Base-by-base conservation (phyloP, 169 alveolate species). In the Amoebophrya sp. region DNA sequence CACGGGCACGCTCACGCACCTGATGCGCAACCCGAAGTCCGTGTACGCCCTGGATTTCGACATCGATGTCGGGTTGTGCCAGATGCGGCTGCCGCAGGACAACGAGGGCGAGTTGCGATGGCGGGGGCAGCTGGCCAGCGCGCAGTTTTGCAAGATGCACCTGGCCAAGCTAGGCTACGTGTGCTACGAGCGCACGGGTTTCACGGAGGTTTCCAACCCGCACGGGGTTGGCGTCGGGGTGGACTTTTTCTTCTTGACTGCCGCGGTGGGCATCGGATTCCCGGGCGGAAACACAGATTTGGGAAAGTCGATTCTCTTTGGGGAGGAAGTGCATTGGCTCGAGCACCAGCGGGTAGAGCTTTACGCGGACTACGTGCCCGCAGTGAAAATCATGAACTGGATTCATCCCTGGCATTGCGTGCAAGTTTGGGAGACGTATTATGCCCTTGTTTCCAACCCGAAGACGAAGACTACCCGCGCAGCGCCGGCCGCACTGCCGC, bases 11-110 rank as follows among this genome's bases (percentile, higher is more conserved):
- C 18, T 66, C 32, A 66, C 83, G 35, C 83, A 66, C 83, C 35
- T 66, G 35, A 66, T 66, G 83, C 29, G 83, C 39, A 66, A 66
- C 35, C 83, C 83, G 35, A 7, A 25, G 83, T 66, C 83, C 29
- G 83, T 66, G 38, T 66, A 66, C 35, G 83, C 83, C 18, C 32
- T 66, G 32, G 83, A 66, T 25, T 66, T 66, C 83, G 83, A 66
- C 18, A 66, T 66, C 83, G 83, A 66, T 25, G 83, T 66, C 83
- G 83, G 83, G 35, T 25, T 66, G 83, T 66, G 83, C 83, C 83
- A 66, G 35, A 66, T 66, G 83, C 83, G 83, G 83, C 35, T 66
- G 83, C 83, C 83, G 10, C 32, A 25, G 32, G 83, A 66, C 35
- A 66, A 66, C 83, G 35, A 25, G 83, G 83, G 38, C 7, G 83